phyloP scores from a whole-genome alignment of 2,329 filamentous ascomycete genomes.

The Stagonosporopsis tanaceti region DNA sequence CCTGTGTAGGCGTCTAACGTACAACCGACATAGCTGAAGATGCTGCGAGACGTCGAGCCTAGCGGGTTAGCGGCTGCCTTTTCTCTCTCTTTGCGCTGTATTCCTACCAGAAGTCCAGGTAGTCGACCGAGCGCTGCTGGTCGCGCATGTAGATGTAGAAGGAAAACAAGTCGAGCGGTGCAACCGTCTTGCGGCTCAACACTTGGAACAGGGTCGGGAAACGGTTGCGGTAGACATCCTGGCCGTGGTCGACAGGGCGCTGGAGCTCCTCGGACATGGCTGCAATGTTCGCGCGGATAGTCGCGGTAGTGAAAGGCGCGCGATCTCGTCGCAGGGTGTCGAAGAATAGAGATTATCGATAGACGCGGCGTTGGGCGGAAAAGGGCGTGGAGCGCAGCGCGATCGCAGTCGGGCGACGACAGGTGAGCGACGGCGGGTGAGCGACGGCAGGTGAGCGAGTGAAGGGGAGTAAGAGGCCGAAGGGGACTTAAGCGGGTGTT shows the following conservation, averaged over 20 bases:
- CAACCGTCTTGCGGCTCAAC: conserved; percentile 88
- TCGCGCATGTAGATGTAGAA: conserved; percentile 99
- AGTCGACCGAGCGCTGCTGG: conserved; percentile 96
- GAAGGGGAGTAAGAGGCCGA: conserved; percentile 15
- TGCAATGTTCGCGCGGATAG: conserved; percentile 5
- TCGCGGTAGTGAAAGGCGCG: conserved; percentile 26
- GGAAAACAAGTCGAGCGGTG: conserved; percentile 95
- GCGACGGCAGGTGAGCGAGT: conserved; percentile 28
- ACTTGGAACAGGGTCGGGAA: conserved; percentile 96
- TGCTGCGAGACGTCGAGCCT: conserved; percentile 99
- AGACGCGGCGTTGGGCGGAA: conserved; percentile 22
- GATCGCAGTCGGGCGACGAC: conserved; percentile 11
- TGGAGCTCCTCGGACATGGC: conserved; percentile 37
- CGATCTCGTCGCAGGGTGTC: conserved; percentile 25
- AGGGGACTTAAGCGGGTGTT: conserved; percentile 11
- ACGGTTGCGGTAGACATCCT: conserved; percentile 69
- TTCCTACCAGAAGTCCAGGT: conserved; percentile 93
- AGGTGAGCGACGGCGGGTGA: conserved; percentile 23
- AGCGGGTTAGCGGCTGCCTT: conserved; percentile 32
- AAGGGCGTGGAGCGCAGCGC: conserved; percentile 33
- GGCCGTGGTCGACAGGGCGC: conserved; percentile 20
- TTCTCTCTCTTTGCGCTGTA: background rate
- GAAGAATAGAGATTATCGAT: conserved; percentile 33
- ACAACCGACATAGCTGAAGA: conserved; percentile 96
- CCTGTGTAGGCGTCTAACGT: conserved; percentile 91